phyloP scores from a whole-genome alignment of 495 filamentous ascomycete species.

The Aspergillus haitiensis region DNA sequence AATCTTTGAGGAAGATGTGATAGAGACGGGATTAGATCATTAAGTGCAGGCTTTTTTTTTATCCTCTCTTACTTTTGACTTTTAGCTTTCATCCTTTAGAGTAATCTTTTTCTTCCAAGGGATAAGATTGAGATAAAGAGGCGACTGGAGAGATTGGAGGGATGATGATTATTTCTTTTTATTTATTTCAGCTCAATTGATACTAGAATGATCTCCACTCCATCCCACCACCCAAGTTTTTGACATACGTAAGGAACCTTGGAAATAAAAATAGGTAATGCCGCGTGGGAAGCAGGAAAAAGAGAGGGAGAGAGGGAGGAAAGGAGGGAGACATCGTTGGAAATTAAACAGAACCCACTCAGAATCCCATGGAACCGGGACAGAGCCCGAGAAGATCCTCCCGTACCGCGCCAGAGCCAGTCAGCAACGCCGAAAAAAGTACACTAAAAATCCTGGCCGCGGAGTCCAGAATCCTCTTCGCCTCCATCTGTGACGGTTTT shows the following conservation, averaged over 20 bases:
- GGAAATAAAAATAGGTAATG: background rate
- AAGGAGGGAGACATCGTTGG: background rate
- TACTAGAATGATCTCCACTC: no score
- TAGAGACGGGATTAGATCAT: background rate
- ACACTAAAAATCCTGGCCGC: conserved; percentile 7
- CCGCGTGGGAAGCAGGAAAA: background rate
- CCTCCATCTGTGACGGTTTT: background rate
- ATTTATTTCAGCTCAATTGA: no score
- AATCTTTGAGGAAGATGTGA: conserved; percentile 4
- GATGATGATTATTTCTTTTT: background rate
- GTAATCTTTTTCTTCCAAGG: conserved; percentile 1
- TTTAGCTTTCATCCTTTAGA: no score
- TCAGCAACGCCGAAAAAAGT: background rate
- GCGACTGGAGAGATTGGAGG: background rate
- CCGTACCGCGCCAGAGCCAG: conserved; percentile 11
- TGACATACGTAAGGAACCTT: background rate
- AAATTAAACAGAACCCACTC: background rate
- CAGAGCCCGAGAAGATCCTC: conserved; percentile 16
- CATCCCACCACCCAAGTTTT: no score
- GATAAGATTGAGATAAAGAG: conserved; percentile 5
- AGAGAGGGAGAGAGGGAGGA: background rate
- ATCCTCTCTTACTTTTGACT: background rate
- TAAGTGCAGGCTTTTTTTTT: background rate
- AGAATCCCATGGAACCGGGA: conserved; percentile 16
- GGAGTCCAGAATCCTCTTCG: conserved; percentile 7